Evolutionary conservation across 768 basidiomycete genomes (phyloP).

Genomic region (Bullera alba): DNA sequence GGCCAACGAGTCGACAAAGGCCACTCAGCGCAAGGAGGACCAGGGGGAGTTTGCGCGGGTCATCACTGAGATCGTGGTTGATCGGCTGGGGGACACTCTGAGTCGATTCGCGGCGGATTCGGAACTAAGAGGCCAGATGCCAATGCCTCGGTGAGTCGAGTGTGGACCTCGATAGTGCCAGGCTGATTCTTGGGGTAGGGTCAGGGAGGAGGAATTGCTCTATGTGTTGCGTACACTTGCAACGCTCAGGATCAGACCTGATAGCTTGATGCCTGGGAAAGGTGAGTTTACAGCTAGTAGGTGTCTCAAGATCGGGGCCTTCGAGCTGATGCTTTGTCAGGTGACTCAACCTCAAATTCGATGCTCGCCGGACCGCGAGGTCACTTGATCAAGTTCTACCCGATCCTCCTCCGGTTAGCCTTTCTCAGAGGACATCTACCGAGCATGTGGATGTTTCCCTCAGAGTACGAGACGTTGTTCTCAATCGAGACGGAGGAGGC

Average conservation of each 20-base stretch:
- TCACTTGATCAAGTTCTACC: constrained; percentile 84
- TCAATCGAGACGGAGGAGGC: not conserved
- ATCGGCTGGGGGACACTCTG: constrained; percentile 65
- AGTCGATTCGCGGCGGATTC: constrained; percentile 76
- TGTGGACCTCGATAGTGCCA: not conserved
- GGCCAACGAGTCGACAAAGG: constrained; percentile 23
- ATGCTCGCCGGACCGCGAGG: constrained; percentile 68
- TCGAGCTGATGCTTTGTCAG: constrained; percentile 27
- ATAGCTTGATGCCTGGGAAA: constrained; percentile 67
- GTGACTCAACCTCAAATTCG: constrained; percentile 54
- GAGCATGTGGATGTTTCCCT: constrained; percentile 56
- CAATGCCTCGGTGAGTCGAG: constrained; percentile 66
- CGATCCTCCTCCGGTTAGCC: constrained; percentile 68
- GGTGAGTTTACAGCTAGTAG: constrained; percentile 65
- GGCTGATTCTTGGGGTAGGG: constrained; percentile 48
- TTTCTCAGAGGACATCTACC: constrained; percentile 65
- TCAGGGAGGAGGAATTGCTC: constrained; percentile 79
- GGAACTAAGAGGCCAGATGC: constrained; percentile 72
- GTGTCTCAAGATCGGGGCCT: not conserved
- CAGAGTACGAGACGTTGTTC: constrained; percentile 23
- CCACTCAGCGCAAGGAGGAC: constrained; percentile 53
- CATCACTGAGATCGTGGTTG: constrained; percentile 63
- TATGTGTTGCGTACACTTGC: constrained; percentile 75
- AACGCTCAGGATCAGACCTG: constrained; percentile 64
- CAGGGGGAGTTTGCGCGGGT: constrained; percentile 71